Base-by-base conservation (phyloP, 2,329 filamentous ascomycete species). In the Aureobasidium sp. region DNA sequence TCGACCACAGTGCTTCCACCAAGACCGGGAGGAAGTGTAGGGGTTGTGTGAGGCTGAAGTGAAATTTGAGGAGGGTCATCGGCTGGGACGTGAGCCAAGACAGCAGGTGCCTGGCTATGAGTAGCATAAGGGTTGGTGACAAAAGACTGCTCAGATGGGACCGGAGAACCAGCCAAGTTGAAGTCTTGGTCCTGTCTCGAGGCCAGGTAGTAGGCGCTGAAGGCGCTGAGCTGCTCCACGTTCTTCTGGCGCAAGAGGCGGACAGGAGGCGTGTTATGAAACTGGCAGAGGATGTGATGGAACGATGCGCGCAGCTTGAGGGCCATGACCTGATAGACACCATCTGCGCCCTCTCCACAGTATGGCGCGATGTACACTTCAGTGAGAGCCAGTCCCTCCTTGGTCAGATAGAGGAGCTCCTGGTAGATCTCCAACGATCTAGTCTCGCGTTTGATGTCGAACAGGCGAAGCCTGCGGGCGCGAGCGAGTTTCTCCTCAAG, bases 281-380 rank as follows among this genome's bases (percentile, higher is more conserved):
- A 97, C 14, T 97, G 83, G 60, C 96, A 94, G 73, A 96, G 96
- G 67, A 99, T 91, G 77, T 99, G 93, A 69, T 95, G 94, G 72
- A 97, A 96, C 22, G 91, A 96, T 17, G 94, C 94, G 64, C 91
- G 87, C 15, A 99, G 82, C 75, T 97, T 99, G 73, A 91, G 90
- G 22, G 90, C 87, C 65, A 99, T 82, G 48, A 97, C 92, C 70
- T 91, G 92, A 62, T 96, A 85, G 73, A 96, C 92, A 17, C 75
- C 70, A 80, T 85, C 75, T 86, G 90, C 70, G 84, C 87, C 62
- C 90, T 89, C 83, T 88, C 90, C 45, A 52, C 77, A 78, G 63
- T 78, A 79, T 0, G 93, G 94, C 22, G 97, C 79, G 51, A 99
- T 86, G 72, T 93, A 94, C 55, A 83, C 78, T 71, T 97, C 91